Percentiles rank a stretch among this genome's conserved stretches.
These are phyloP conservation scores for Gyromitra esculenta DNA, from an alignment of 2,329 filamentous ascomycete genomes.

Conservation along the genomic window DNA sequence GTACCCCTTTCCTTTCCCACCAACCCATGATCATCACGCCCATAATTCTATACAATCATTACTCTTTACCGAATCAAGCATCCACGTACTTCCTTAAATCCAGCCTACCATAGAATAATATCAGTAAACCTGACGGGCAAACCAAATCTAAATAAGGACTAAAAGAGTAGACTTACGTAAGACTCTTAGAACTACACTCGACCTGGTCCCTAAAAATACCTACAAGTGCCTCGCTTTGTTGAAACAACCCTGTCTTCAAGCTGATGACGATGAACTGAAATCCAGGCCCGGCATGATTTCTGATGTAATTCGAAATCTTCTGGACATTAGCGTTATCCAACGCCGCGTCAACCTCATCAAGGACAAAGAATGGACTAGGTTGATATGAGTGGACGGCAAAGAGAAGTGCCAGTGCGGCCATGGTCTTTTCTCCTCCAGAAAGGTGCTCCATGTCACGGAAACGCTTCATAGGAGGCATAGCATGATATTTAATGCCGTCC, in stretches of 20 bases:
- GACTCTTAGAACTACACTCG: conserved; percentile 87
- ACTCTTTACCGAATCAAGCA: conserved; percentile 41
- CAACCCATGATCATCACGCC: conserved; percentile 38
- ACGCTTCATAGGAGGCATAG: conserved; percentile 97
- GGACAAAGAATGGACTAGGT: conserved; percentile 94
- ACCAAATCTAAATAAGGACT: not conserved
- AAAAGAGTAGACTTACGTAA: conserved; percentile 67
- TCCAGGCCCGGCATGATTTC: conserved; percentile 90
- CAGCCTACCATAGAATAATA: conserved; percentile 32
- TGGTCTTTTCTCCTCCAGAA: conserved; percentile 97
- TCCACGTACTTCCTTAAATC: conserved; percentile 53
- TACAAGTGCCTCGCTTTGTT: conserved; percentile 93
- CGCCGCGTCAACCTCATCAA: conserved; percentile 97
- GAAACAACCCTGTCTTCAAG: conserved; percentile 93
- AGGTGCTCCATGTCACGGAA: conserved; percentile 99
- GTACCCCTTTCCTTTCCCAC: conserved; percentile 19
- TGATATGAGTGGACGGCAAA: conserved; percentile 98
- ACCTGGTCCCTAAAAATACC: conserved; percentile 95
- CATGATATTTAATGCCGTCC: conserved; percentile 96
- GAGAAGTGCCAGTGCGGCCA: conserved; percentile 93
- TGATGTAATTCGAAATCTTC: conserved; percentile 95
- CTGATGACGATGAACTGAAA: conserved; percentile 99
- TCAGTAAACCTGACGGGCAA: conserved; percentile 27
- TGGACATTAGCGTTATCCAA: conserved; percentile 98
- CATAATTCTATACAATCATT: conserved; percentile 51